phyloP scores from a whole-genome alignment of 257 asterid genomes.

The Solanum virginianum region DNA sequence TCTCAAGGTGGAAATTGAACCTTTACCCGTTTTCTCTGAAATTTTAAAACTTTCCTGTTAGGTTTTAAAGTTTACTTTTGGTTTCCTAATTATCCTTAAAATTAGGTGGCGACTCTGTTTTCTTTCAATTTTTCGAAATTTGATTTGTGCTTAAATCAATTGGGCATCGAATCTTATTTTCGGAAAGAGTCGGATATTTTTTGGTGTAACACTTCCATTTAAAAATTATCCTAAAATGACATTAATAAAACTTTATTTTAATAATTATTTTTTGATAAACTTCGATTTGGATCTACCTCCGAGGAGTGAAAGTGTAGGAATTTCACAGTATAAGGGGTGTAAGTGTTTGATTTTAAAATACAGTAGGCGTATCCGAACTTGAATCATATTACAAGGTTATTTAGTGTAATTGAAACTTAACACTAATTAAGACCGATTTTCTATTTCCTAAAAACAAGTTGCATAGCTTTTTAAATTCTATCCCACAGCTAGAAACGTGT shows the following conservation, averaged over 20 bases:
- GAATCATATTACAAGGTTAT: neutral
- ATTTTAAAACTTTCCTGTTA: too few relatives aligned
- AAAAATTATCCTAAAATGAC: neutral
- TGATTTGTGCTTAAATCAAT: too few relatives aligned
- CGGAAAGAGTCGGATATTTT: too few relatives aligned
- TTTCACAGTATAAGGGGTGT: neutral
- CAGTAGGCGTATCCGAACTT: rapidly evolving
- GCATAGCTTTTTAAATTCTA: neutral
- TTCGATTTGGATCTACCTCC: neutral
- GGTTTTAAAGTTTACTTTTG: too few relatives aligned
- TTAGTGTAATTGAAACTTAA: neutral
- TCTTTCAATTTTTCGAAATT: too few relatives aligned
- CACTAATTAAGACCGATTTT: neutral
- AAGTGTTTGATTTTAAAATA: neutral
- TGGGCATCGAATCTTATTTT: too few relatives aligned
- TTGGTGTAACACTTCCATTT: too few relatives aligned
- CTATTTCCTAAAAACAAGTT: neutral
- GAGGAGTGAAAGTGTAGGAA: neutral
- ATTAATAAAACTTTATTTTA: too few relatives aligned
- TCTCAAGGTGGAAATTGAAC: too few relatives aligned
- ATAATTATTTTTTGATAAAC: neutral
- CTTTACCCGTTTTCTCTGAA: too few relatives aligned
- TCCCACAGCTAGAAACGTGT: neutral
- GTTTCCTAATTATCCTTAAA: too few relatives aligned
- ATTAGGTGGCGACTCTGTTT: too few relatives aligned